Conservation (phyloP, 78 protist species). For the Dictyostelium intermedium region DNA sequence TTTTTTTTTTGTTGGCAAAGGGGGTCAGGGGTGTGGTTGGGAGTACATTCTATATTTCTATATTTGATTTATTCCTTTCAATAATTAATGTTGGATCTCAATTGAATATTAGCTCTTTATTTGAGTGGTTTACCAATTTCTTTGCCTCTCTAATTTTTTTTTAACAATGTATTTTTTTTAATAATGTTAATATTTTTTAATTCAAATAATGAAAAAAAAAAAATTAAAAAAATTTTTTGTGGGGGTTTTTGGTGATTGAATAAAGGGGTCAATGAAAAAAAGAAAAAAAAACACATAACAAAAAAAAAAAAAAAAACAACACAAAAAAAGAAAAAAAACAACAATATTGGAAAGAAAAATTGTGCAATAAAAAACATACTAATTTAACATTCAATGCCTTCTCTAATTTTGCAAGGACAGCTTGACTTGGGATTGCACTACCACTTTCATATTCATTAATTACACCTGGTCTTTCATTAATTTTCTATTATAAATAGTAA, state of each 20-base stretch:
- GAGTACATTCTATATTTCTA: background rate
- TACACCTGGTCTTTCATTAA: constrained; percentile 77
- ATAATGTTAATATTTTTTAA: background rate
- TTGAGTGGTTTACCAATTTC: constrained; percentile 58
- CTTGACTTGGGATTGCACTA: constrained; percentile 86
- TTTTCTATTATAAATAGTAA: background rate
- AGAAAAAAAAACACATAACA: too few relatives aligned
- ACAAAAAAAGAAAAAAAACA: too few relatives aligned
- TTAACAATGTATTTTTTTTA: too few relatives aligned
- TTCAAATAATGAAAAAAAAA: background rate
- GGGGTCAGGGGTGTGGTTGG: background rate
- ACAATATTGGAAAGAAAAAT: too few relatives aligned
- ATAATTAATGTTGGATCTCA: background rate
- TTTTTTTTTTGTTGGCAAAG: background rate
- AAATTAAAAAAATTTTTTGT: background rate
- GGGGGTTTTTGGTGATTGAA: background rate
- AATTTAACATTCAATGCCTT: constrained; percentile 85
- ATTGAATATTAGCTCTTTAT: background rate
- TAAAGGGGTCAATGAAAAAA: background rate
- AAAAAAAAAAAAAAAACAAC: background rate
- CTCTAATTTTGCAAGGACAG: constrained; percentile 86
- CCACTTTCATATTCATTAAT: constrained; percentile 89
- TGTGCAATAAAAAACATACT: background rate
- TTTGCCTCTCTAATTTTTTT: constrained; percentile 29
- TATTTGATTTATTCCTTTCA: background rate